Conservation (phyloP, 371 early-diverging fungal species). For the Funneliformis caledonium region DNA sequence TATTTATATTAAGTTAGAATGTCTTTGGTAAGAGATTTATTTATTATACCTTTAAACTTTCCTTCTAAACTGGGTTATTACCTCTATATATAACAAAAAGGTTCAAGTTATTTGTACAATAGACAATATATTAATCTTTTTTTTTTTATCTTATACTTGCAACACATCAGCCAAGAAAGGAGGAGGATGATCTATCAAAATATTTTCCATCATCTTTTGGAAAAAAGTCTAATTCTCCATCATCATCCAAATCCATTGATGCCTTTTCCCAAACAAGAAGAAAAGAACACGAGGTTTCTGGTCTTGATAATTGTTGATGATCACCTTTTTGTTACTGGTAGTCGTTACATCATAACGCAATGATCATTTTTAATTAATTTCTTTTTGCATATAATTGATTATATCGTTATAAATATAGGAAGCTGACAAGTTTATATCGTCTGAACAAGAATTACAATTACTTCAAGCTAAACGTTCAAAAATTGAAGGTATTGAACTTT, state of each 20-base stretch:
- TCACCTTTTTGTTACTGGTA: neutral
- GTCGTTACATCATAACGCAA: neutral
- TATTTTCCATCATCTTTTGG: slow-evolving; percentile 59
- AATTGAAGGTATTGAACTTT: neutral
- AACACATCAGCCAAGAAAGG: slow-evolving; percentile 42
- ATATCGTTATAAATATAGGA: neutral
- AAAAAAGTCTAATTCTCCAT: slow-evolving; percentile 44
- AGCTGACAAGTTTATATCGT: slow-evolving; percentile 7
- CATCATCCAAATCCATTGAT: slow-evolving; percentile 23
- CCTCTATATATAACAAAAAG: too few species aligned
- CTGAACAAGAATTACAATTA: neutral
- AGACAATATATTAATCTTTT: too few species aligned
- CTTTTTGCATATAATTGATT: neutral
- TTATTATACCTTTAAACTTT: too few species aligned
- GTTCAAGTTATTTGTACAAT: too few species aligned
- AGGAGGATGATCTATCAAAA: slow-evolving; percentile 56
- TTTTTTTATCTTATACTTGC: neutral
- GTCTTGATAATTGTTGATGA: neutral
- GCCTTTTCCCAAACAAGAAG: slow-evolving; percentile 57
- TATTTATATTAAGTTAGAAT: too few species aligned
- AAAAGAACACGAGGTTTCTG: slow-evolving; percentile 42
- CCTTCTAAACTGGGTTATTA: too few species aligned
- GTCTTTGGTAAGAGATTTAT: too few species aligned
- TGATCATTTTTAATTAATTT: neutral
- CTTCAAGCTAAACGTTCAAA: neutral